A percentile compares a stretch with the other conserved stretches of the same genome.
Conservation (phyloP, 2,329 filamentous ascomycete genomes). For the Hymenotorrendiella dingleyae region DNA sequence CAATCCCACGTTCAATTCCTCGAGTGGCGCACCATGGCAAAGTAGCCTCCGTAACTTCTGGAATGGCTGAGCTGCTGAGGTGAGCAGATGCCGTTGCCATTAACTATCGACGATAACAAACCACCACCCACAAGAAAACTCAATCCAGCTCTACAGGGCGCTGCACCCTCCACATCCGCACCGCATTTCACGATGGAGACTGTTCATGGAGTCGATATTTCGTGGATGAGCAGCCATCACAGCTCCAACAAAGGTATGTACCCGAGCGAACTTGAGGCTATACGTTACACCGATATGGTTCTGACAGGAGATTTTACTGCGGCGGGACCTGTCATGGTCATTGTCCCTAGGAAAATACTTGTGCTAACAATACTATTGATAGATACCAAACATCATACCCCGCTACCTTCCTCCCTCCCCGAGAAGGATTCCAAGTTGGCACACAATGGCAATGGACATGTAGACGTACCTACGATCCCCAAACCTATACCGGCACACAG, state of each 20-base stretch:
- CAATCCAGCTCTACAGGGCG: too few relatives aligned
- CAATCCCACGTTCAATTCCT: not conserved
- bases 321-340: conserved; percentile 5
- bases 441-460: conserved; percentile 18
- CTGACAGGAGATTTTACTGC: conserved; percentile 6
- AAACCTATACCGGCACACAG: conserved; percentile 20
- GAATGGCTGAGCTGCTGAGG: conserved; percentile 12
- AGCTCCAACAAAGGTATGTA: conserved; percentile 26
- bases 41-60: conserved; percentile 6
- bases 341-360: conserved; percentile 1
- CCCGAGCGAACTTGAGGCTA: not conserved
- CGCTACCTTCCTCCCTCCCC: conserved; percentile 6
- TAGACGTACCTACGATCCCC: conserved; percentile 10
- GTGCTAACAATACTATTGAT: conserved; percentile 3
- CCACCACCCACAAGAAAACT: not conserved
- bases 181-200: conserved; percentile 25
- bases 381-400: conserved; percentile 10
- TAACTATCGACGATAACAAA: conserved; percentile 2
- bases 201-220: conserved; percentile 30
- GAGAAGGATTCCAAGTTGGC: conserved; percentile 10
- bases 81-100: conserved; percentile 10
- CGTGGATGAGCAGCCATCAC: conserved; percentile 30
- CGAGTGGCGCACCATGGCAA: conserved; percentile 8
- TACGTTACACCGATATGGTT: conserved; percentile 1
- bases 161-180: not conserved